These are phyloP conservation scores for Albugo laibachii DNA, from an alignment of 352 stramenopile genomes.

Conservation along the genomic window DNA sequence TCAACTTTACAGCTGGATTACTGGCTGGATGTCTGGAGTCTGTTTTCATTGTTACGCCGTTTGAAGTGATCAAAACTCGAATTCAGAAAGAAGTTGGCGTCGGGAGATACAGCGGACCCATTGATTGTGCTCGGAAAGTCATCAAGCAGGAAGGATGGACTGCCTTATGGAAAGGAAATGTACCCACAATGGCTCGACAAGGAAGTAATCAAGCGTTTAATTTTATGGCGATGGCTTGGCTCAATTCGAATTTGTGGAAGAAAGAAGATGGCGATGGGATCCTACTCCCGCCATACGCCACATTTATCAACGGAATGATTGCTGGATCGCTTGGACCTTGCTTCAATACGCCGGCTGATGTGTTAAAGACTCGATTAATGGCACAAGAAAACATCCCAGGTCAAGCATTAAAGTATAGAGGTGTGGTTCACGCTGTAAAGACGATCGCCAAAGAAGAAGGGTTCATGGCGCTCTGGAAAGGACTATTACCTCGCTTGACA, in stretches of 20 bases:
- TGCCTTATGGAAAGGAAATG: slow-evolving; percentile 90
- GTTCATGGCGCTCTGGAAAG: slow-evolving; percentile 89
- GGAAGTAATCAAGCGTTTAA: slow-evolving; percentile 97
- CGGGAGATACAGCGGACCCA: slow-evolving; percentile 72
- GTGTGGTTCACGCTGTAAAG: slow-evolving; percentile 81
- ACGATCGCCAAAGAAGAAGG: slow-evolving; percentile 93
- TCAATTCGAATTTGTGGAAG: slow-evolving; percentile 85
- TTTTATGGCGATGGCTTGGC: slow-evolving; percentile 88
- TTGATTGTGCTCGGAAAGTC: slow-evolving; percentile 88
- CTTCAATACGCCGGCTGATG: slow-evolving; percentile 82
- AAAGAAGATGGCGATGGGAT: slow-evolving; percentile 80
- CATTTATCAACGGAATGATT: slow-evolving; percentile 87
- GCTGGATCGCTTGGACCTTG: slow-evolving; percentile 68
- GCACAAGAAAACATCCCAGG: slow-evolving; percentile 76
- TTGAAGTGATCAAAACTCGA: slow-evolving; percentile 96
- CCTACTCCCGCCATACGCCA: slow-evolving; percentile 84
- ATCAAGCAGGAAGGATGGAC: slow-evolving; percentile 84
- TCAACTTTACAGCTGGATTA: slow-evolving; percentile 82
- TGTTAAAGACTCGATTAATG: slow-evolving; percentile 91
- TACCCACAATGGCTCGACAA: slow-evolving; percentile 93
- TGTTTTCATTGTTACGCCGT: slow-evolving; percentile 92
- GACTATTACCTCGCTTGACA: slow-evolving; percentile 86
- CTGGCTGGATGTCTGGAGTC: slow-evolving; percentile 89
- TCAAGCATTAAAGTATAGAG: slow-evolving; percentile 89
- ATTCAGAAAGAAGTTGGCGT: slow-evolving; percentile 89